Evolutionary conservation across 805 yeast genomes (phyloP).

Genomic region (Metschnikowia bowlesiae): DNA sequence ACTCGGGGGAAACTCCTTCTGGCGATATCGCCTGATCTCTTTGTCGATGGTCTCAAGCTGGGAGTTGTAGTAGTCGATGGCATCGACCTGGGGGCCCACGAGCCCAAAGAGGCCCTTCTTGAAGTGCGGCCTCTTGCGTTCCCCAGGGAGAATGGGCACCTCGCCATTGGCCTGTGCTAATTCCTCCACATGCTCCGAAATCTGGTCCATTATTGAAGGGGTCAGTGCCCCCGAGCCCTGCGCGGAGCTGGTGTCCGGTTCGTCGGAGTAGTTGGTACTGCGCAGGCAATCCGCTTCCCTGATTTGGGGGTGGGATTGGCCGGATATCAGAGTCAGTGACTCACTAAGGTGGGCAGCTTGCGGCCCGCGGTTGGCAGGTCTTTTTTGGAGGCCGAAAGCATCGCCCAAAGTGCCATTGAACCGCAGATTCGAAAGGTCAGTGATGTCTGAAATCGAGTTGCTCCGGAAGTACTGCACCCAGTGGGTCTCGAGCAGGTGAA

Average conservation of each 20-base stretch:
- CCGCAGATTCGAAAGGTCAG: conserved; percentile 26
- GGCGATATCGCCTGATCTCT: conserved; percentile 61
- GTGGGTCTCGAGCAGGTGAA: conserved; percentile 58
- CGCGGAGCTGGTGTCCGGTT: background rate
- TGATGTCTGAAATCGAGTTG: conserved; percentile 26
- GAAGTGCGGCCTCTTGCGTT: conserved; percentile 53
- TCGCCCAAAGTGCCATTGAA: conserved; percentile 29
- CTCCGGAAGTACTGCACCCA: conserved; percentile 64
- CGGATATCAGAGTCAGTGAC: too few species aligned
- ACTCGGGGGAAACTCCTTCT: conserved; percentile 70
- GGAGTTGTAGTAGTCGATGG: conserved; percentile 71
- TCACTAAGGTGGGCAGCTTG: too few species aligned
- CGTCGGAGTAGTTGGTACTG: background rate
- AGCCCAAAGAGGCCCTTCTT: conserved; percentile 58
- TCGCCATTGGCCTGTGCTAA: conserved; percentile 5
- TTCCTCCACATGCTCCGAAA: conserved; percentile 22
- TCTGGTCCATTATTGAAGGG: conserved; percentile 23
- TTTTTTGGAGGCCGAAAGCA: conserved; percentile 17
- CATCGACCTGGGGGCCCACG: conserved; percentile 70
- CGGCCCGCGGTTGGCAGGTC: background rate
- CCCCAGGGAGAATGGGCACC: conserved; percentile 26
- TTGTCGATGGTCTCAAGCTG: conserved; percentile 66
- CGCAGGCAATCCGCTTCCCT: background rate
- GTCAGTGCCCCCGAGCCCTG: background rate
- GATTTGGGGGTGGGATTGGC: too few species aligned